phyloP scores from a whole-genome alignment of 805 yeast genomes.

The Candida incommunis region DNA sequence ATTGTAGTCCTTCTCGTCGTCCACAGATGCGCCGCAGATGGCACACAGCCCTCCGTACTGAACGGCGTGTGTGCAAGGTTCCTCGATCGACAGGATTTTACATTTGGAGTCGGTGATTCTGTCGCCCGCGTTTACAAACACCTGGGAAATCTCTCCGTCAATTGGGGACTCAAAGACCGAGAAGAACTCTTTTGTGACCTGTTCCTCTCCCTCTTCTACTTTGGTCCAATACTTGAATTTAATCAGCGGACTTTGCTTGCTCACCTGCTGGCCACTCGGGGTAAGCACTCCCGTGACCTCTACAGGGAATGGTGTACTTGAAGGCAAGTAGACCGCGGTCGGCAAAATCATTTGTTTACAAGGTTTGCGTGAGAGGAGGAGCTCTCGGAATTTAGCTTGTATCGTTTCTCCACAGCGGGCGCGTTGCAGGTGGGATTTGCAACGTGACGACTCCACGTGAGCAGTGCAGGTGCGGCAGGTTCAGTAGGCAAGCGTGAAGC shows the following conservation, averaged over 20 bases:
- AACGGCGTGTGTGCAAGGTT: slow-evolving; percentile 83
- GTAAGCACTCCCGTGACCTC: slow-evolving; percentile 39
- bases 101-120: slow-evolving; percentile 35
- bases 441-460: too few relatives aligned
- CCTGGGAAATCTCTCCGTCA: slow-evolving; percentile 46
- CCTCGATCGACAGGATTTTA: slow-evolving; percentile 43
- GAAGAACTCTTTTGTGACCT: slow-evolving; percentile 23
- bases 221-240: slow-evolving; percentile 55
- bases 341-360: neutral
- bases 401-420: too few relatives aligned
- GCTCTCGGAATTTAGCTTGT: too few relatives aligned
- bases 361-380: too few relatives aligned
- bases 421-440: too few relatives aligned
- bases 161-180: slow-evolving; percentile 66
- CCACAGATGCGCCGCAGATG: slow-evolving; percentile 68
- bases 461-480: too few relatives aligned
- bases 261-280: slow-evolving; percentile 30
- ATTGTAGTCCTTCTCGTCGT: slow-evolving; percentile 56
- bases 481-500: too few relatives aligned
- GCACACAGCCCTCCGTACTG: slow-evolving; percentile 95
- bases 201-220: slow-evolving; percentile 20
- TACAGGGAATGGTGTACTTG: slow-evolving; percentile 53
- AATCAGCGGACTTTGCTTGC: slow-evolving; percentile 40
- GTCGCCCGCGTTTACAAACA: slow-evolving; percentile 44
- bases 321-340: slow-evolving; percentile 29